Base-by-base conservation (phyloP, 2,329 filamentous ascomycete species). In the Aureobasidium sp. region DNA sequence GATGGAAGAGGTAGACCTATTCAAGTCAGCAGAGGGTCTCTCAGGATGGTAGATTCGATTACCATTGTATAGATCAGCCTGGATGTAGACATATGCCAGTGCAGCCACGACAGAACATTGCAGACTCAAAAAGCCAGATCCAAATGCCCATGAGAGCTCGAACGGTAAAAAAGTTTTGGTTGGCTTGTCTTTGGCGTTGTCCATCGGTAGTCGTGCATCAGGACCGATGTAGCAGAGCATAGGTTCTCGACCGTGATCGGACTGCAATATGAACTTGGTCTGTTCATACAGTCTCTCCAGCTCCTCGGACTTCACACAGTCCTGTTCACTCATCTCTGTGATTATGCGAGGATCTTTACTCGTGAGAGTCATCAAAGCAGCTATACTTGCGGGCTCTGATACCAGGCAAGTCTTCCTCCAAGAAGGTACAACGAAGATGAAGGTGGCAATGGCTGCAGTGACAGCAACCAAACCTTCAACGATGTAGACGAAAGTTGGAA, bases 1-100 rank as follows among this genome's bases (percentile, higher is more conserved):
- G 70, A 70, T 0, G 70, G 69, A 2, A 70, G 49, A 1, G 66
- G 54, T 2, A 75, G 49, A 2, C 72, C 70, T 70, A 14, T 14
- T 8, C 5, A 29, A 8, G 22, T 50, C 24, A 50, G 45, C n/a
- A 17, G 2, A 41, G 12, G 14, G 16, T 19, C n/a, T 8, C 6
- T 42, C 12, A 6, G 25, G 7, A 17, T 27, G 8, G 17, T 6
- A 7, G 25, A 39, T 6, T n/a, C n/a, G 5, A 12, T 52, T 34
- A 51, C 35, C 27, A 21, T 41, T 17, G 8, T 38, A 6, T 3
- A 22, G 1, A 5, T 30, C 16, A 1, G 38, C 11, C 3, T 25
- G 27, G 7, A 52, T 16, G 11, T 14, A 42, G 6, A 27, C 19
- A 17, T 32, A 52, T 14, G 40, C 10, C 10, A 52, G 38, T 4